phyloP scores from a whole-genome alignment of 2,329 filamentous ascomycete species.

The Neurospora sp. region DNA sequence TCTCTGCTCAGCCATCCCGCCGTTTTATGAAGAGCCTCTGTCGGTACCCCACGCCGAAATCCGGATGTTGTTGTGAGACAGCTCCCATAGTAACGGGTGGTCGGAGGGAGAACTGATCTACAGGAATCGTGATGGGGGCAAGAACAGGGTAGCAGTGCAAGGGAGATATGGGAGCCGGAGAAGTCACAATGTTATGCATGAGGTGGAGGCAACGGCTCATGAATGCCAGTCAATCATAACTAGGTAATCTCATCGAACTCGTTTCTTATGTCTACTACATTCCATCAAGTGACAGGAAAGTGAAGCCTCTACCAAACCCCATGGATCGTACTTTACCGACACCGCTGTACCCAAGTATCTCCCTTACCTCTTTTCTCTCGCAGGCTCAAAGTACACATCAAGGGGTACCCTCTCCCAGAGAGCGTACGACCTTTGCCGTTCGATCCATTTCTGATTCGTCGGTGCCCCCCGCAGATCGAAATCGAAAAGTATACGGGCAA shows the following conservation, averaged over 20 bases:
- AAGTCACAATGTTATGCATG: not conserved
- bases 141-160: not conserved
- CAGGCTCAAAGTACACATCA: constrained; percentile 1
- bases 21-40: not conserved
- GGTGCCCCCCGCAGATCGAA: constrained; percentile 33
- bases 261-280: not conserved
- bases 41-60: not conserved
- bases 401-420: constrained; percentile 6
- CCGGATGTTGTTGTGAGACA: not conserved
- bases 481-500: constrained; percentile 33
- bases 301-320: not conserved
- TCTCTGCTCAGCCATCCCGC: not conserved
- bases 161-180: not conserved
- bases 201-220: not conserved
- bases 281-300: not conserved
- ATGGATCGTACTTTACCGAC: not conserved
- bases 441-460: constrained; percentile 25
- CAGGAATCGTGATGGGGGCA: not conserved
- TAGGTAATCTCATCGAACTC: not conserved
- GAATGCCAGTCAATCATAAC: not conserved
- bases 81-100: not conserved
- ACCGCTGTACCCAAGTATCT: not conserved
- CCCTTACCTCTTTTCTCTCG: not conserved
- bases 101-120: not conserved
- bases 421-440: constrained; percentile 14